phyloP scores from a whole-genome alignment of 2,329 filamentous ascomycete genomes.

The Fusarium sp. region DNA sequence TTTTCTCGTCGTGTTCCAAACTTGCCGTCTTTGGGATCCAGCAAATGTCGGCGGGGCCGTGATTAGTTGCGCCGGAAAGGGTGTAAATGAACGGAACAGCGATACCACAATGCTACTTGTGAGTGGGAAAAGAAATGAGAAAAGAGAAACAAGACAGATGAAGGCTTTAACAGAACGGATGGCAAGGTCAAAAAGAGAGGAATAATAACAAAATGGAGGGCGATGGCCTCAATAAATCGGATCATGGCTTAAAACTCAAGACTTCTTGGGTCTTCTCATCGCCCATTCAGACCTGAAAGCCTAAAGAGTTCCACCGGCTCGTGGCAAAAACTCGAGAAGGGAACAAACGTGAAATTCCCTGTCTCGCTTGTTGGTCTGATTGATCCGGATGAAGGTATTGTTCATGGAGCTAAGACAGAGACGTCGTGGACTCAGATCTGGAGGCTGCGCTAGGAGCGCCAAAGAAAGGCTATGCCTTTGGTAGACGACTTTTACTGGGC shows the following conservation, averaged over 20 bases:
- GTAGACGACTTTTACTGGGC: conserved; percentile 1
- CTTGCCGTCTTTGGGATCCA: not conserved
- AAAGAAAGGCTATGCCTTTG: not conserved
- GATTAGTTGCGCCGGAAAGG: not conserved
- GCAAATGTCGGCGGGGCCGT: not conserved
- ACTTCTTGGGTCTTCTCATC: not conserved
- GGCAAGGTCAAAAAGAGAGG: not conserved
- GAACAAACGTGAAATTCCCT: conserved; percentile 8
- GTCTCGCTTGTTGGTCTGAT: conserved; percentile 4
- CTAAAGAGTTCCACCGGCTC: conserved; percentile 4
- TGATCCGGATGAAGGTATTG: conserved; percentile 21
- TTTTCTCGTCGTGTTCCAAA: not conserved
- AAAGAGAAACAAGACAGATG: not conserved
- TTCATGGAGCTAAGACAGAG: not conserved
- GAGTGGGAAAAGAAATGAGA: too few species aligned
- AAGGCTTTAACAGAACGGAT: not conserved
- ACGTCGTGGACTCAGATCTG: not conserved
- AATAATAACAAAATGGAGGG: not conserved
- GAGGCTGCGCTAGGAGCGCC: conserved; percentile 9
- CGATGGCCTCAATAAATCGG: conserved; percentile 12
- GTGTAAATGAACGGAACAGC: not conserved
- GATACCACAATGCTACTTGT: not conserved
- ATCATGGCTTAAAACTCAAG: not conserved
- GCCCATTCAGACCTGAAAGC: not conserved
- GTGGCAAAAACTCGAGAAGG: conserved; percentile 28